A percentile compares a stretch with the other conserved stretches of the same genome.
These are phyloP conservation scores for Coemansia sp. DNA, from an alignment of 371 early-diverging fungal species.

Conservation along the genomic window DNA sequence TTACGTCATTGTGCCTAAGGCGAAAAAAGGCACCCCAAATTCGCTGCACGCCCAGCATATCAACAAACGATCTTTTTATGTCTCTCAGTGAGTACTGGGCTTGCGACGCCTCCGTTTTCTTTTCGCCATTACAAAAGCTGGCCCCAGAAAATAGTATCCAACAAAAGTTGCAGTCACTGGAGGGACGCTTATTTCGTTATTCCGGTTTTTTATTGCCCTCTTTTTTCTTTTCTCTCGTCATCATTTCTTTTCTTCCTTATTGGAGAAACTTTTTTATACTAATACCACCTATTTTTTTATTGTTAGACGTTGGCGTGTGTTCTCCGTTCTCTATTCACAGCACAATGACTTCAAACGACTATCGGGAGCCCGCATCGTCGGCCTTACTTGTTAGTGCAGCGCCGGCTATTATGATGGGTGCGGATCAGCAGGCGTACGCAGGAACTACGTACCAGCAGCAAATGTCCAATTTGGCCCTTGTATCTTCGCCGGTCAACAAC, in stretches of 20 bases:
- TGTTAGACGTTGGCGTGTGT: neutral
- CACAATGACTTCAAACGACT: neutral
- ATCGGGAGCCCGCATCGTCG: conserved; percentile 15
- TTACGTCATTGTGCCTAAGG: neutral
- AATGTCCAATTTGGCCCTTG: neutral
- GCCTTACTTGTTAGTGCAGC: conserved; percentile 15
- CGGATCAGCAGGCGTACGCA: neutral
- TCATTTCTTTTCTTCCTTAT: neutral
- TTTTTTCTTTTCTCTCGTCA: neutral
- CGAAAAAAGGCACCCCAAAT: neutral
- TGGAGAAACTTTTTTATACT: neutral
- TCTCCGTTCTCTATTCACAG: conserved; percentile 2
- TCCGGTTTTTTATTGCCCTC: neutral
- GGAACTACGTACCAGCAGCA: conserved; percentile 1
- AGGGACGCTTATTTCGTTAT: neutral
- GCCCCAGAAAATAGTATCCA: neutral
- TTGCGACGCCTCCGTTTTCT: conserved; percentile 1
- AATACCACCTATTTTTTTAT: neutral
- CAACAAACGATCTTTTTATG: neutral
- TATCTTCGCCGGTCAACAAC: neutral
- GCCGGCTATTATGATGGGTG: conserved; percentile 5
- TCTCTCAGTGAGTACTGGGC: neutral
- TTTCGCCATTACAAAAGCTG: neutral
- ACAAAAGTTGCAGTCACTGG: neutral
- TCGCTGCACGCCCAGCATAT: neutral